Base-by-base conservation (phyloP, 768 basidiomycete genomes). In the Collybia sordida region DNA sequence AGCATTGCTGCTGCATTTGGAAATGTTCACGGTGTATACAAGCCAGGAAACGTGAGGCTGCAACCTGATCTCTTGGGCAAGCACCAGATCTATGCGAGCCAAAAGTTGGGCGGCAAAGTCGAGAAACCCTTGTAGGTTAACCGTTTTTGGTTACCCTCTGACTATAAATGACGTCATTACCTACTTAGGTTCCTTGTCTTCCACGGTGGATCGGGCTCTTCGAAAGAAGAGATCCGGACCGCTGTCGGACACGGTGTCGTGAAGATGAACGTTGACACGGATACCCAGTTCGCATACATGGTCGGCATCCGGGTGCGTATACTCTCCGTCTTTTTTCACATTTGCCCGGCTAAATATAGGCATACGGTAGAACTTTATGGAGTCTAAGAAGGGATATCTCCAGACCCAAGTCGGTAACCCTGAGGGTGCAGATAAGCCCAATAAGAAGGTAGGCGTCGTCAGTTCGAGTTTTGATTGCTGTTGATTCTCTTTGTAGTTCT, bases 221-320 rank as follows among this genome's bases (percentile, higher is more conserved):
- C 90, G 58, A 93, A 93, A 73, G 88, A 95, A 41, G 97, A 99
- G 73, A 99, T 98, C 74, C 78, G 76, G 60, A 92, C 86, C 41
- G 96, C 95, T 50, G 97, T 98, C 57, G 64, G 72, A 45, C 80
- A 95, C 68, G 96, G 96, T 63, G 96, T 97, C 36, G 86, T 98
- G 66, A 99, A 99, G 81, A 98, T 98, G 95, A 98, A 98, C 76
- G 93, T 97, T 52, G 93, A 96, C 69, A 98, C 94, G 52, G 90
- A 94, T 71, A 90, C 88, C 14, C 92, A 94, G 66, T 95, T 85
- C 65, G 94, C 96, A 9, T 98, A 98, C 72, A 82, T 96, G 51
- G 57, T 64, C 49, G 93, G 94, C 64, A 90, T 94, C 70, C 78
- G 90, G 62, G 85, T 86, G 67, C 38, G 75, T 64, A 37, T 15